Percentiles rank a stretch among this genome's conserved stretches.
Conservation (phyloP, 2,329 filamentous ascomycete species). For the Ophiostoma populinum region DNA sequence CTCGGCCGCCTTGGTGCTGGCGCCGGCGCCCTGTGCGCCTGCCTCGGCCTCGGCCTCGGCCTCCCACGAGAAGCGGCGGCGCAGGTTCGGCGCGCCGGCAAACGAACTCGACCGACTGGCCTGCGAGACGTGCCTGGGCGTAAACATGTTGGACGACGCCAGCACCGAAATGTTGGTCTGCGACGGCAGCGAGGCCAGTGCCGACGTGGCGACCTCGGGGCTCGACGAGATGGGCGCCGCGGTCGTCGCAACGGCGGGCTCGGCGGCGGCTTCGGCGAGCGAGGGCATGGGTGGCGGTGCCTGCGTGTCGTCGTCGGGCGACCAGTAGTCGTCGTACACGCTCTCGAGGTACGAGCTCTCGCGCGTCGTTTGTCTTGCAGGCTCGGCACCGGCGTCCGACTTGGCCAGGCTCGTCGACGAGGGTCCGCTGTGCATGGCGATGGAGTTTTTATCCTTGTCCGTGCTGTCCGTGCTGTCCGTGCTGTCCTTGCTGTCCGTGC, state of each 20-base stretch:
- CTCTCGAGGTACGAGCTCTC: constrained; percentile 47
- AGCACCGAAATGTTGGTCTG: not conserved
- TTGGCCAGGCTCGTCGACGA: not conserved
- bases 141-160: no score
- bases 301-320: constrained; percentile 23
- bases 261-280: not conserved
- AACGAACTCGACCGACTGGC: constrained; percentile 1
- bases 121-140: no score
- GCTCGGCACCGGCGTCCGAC: not conserved
- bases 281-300: constrained; percentile 4
- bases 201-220: not conserved
- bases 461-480: not conserved
- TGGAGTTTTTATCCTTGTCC: no score
- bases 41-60: constrained; percentile 16
- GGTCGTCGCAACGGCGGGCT: not conserved
- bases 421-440: constrained; percentile 4
- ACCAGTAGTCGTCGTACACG: constrained; percentile 54
- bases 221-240: not conserved
- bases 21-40: not conserved
- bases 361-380: constrained; percentile 13
- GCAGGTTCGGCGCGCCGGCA: not conserved
- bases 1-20: not conserved
- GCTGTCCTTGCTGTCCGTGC: constrained; percentile 2
- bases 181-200: not conserved
- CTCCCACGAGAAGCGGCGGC: constrained; percentile 27